Conservation (phyloP, 768 basidiomycete genomes). For the Suillus clintonianus region DNA sequence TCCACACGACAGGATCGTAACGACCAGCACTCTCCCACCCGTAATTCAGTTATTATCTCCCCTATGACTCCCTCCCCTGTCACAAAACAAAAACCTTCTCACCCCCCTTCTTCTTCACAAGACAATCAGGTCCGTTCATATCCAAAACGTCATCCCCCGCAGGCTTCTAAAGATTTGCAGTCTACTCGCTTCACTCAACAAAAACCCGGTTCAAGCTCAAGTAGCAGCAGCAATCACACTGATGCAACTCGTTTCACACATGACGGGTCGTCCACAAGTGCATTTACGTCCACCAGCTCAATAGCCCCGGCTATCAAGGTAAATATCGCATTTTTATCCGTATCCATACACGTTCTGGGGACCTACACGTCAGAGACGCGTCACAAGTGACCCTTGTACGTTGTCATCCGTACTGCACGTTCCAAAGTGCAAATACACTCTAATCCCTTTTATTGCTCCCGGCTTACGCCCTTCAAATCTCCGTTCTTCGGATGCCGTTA, state of each 20-base stretch:
- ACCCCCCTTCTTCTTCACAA: conserved; percentile 29
- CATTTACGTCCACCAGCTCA: conserved; percentile 29
- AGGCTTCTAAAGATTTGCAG: conserved; percentile 13
- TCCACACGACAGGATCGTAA: conserved; percentile 11
- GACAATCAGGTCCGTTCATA: conserved; percentile 35
- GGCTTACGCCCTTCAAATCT: conserved; percentile 1
- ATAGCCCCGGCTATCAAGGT: conserved; percentile 22
- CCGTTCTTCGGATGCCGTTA: conserved; percentile 3
- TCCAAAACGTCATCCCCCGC: conserved; percentile 23
- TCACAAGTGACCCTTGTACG: too few species aligned
- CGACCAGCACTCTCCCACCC: not conserved
- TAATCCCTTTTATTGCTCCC: not conserved
- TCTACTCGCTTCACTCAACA: conserved; percentile 13
- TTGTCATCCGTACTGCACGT: too few species aligned
- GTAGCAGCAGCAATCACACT: conserved; percentile 19
- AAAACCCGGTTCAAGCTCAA: conserved; percentile 29
- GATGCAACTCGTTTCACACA: conserved; percentile 29
- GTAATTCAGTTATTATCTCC: not conserved
- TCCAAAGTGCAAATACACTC: not conserved
- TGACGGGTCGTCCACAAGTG: conserved; percentile 12
- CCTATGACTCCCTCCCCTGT: not conserved
- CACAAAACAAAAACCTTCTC: not conserved
- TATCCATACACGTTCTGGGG: not conserved
- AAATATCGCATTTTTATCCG: conserved; percentile 5
- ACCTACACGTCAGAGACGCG: not conserved